These are phyloP conservation scores for Holtermanniella nyarrowii DNA, from an alignment of 768 basidiomycete genomes.

Conservation along the genomic window DNA sequence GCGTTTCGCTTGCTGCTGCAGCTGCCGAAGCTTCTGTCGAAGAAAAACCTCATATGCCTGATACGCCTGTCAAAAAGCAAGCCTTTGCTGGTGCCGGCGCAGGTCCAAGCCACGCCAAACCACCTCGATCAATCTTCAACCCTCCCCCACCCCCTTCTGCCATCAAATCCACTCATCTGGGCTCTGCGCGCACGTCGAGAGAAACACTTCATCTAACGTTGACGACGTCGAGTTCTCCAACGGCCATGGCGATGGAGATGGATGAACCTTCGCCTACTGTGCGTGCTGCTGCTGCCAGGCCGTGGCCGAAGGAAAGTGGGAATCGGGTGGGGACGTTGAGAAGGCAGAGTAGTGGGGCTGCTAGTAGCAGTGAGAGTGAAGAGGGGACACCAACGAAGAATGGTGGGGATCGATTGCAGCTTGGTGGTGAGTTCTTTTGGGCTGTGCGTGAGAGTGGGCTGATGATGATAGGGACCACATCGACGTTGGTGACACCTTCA, in stretches of 20 bases:
- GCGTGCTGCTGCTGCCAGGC: constrained; percentile 8
- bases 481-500: constrained; percentile 8
- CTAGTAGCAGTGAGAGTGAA: constrained; percentile 26
- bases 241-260: constrained; percentile 12
- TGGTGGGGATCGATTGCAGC: constrained; percentile 14
- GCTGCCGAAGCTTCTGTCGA: constrained; percentile 7
- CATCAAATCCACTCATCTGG: not conserved
- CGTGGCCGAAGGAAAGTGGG: not conserved
- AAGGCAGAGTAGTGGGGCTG: constrained; percentile 21
- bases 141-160: constrained; percentile 2
- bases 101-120: not conserved
- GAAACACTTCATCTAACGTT: constrained; percentile 21
- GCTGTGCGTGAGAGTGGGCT: not conserved
- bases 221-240: constrained; percentile 17
- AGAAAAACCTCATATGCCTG: constrained; percentile 34
- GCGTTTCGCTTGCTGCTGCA: constrained; percentile 1
- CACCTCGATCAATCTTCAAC: constrained; percentile 2
- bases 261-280: constrained; percentile 29
- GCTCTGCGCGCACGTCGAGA: not conserved
- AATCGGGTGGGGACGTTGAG: constrained; percentile 24
- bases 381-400: constrained; percentile 38
- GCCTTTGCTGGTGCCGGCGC: constrained; percentile 7
- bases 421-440: constrained; percentile 14
- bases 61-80: constrained; percentile 37
- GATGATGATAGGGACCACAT: not conserved